phyloP scores from a whole-genome alignment of 2,329 filamentous ascomycete genomes.

The Neofusicoccum ribis region DNA sequence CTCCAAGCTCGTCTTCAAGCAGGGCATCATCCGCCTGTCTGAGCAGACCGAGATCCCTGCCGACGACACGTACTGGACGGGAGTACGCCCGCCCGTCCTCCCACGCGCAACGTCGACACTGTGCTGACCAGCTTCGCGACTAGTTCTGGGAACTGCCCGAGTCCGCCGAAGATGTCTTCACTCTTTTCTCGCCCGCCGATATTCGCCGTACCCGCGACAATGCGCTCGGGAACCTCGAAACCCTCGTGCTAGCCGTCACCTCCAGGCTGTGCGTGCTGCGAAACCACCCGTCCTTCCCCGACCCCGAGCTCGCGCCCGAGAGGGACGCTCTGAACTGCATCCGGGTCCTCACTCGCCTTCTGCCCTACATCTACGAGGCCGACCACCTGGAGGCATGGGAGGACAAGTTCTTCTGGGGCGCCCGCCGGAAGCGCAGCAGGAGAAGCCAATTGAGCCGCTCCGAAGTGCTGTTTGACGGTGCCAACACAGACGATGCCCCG shows the following conservation, averaged over 20 bases:
- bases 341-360: constrained; percentile 80
- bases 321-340: constrained; percentile 93
- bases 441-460: constrained; percentile 50
- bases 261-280: constrained; percentile 78
- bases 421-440: constrained; percentile 62
- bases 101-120: constrained; percentile 3
- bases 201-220: constrained; percentile 85
- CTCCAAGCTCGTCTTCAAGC: constrained; percentile 98
- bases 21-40: constrained; percentile 95
- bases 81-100: constrained; percentile 58
- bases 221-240: constrained; percentile 85
- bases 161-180: constrained; percentile 94
- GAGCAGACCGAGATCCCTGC: constrained; percentile 84
- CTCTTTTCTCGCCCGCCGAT: constrained; percentile 77
- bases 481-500: constrained; percentile 53
- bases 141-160: constrained; percentile 98
- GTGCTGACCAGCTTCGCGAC: not conserved
- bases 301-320: constrained; percentile 78
- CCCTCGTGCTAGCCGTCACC: constrained; percentile 79
- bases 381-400: constrained; percentile 84
- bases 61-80: constrained; percentile 90
- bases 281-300: constrained; percentile 88
- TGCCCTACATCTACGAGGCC: constrained; percentile 90
- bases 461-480: constrained; percentile 84
- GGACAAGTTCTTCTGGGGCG: constrained; percentile 87